Evolutionary conservation across 139 green algal genomes (phyloP), one percentile per base, ranked within the genome.

Genomic region (Closterium sp.): DNA sequence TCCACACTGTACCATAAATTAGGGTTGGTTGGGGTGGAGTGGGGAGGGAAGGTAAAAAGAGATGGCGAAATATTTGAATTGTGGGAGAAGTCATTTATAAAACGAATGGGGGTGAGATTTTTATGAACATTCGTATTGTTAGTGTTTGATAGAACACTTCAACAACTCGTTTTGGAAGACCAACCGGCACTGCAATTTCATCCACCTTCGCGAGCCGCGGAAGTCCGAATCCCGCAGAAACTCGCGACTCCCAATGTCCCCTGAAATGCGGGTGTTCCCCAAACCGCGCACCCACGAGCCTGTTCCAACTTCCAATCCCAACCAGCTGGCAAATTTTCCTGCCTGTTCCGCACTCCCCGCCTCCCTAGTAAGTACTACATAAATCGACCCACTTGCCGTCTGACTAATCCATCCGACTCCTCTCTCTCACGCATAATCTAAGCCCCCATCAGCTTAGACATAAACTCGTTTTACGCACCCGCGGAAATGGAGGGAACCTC

Each of bases 1-100:
- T 91, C 88, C 64, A 91, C 88, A 33, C 88, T 91, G 66, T 33
- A 30, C 25, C 31, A 19, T 76, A 3, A 12, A 76, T n/a, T n/a
- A n/a, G n/a, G n/a, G n/a, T n/a, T n/a, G n/a, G n/a, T n/a, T n/a
- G n/a, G n/a, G n/a, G n/a, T n/a, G n/a, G n/a, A n/a, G n/a, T n/a
- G 55, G 55, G 4, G 55, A 28, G 5, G 16, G 55, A 76, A 76
- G 16, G 25, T 76, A 19, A 19, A 19, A 76, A 3, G 12, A 19
- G 25, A 76, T 16, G 55, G 55, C 16, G 16, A 28, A 28, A 76
- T 6, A 19, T 28, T 28, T 1, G 16, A 76, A 76, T n/a, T n/a
- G n/a, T n/a, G n/a, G n/a, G 25, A 66, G 43, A 16, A 10, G 43
- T 66, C 19, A 76, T 28, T 28, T 10, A 28, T 76, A 2, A 76